Evolutionary conservation across 78 protist genomes (phyloP), one percentile per base, ranked within the genome.

Genomic region (Cyanophora paradoxa): DNA sequence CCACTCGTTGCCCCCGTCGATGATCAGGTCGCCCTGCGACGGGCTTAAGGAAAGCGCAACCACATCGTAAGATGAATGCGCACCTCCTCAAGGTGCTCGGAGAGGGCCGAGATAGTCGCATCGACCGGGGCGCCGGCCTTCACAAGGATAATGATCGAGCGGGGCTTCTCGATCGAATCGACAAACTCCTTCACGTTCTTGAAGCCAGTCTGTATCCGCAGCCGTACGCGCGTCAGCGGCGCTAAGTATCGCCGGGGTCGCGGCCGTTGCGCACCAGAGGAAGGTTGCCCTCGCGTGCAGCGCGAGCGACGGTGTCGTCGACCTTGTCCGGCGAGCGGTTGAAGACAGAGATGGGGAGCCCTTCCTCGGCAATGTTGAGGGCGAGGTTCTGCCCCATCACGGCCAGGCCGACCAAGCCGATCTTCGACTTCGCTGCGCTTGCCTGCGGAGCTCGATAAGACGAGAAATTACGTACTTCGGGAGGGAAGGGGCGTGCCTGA

Each of bases 361-460:
- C 98, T 6, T 77, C 70, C 52, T 82, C 85, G 67, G 89, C 92
- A 75, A 92, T 87, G 86, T 95, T 95, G 64, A 95, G 90, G 65
- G 86, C 90, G 59, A 95, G 74, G 88, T 92, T 95, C 81, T 91
- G 90, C 74, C 98, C 98, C 98, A 95, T 95, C 19, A 95, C 98
- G 42, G 92, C 98, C 28, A 92, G 79, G 33, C 98, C 98, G 24
- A 81, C 30, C 34, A 87, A 63, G 19, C 84, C 92, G 26, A 84
- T 78, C 17, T 84, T n/a, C n/a, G n/a, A n/a, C n/a, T n/a, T n/a
- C 86, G n/a, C n/a, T n/a, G n/a, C n/a, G n/a, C n/a, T n/a, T n/a
- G n/a, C n/a, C n/a, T n/a, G n/a, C n/a, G n/a, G n/a, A n/a, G n/a
- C n/a, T n/a, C n/a, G n/a, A n/a, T n/a, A n/a, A n/a, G n/a, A n/a